phyloP scores from a whole-genome alignment of 2,329 filamentous ascomycete species.

The Magnaporthales sp. region DNA sequence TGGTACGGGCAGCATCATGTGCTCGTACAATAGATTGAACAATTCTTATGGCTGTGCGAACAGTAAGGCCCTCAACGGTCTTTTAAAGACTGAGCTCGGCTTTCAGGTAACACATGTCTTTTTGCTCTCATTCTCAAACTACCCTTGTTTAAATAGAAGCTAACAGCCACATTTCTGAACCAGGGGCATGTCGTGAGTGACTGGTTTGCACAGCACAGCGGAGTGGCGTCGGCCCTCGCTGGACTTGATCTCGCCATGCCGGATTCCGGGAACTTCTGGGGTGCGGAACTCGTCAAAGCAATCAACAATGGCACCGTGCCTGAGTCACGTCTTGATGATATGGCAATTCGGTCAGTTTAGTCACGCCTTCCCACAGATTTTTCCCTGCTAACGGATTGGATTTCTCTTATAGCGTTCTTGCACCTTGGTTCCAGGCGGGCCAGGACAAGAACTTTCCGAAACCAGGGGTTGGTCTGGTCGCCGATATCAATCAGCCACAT shows the following conservation, averaged over 20 bases:
- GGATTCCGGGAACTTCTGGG: conserved; percentile 28
- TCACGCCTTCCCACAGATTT: background rate
- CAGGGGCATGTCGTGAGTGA: conserved; percentile 4
- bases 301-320: conserved; percentile 53
- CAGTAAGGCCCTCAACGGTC: conserved; percentile 52
- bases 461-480: conserved; percentile 43
- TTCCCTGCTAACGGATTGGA: background rate
- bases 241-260: conserved; percentile 71
- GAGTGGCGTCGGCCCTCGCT: conserved; percentile 50
- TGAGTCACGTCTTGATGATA: conserved; percentile 35
- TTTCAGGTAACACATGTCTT: conserved; percentile 26
- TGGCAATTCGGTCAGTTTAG: conserved; percentile 14
- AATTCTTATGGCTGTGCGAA: conserved; percentile 63
- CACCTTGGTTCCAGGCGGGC: conserved; percentile 42
- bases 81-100: conserved; percentile 51
- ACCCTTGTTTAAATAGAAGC: background rate
- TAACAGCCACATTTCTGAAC: background rate
- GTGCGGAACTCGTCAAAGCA: conserved; percentile 45
- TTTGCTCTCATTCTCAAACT: background rate
- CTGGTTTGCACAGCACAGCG: conserved; percentile 49
- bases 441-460: conserved; percentile 38
- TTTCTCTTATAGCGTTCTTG: background rate
- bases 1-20: conserved; percentile 47
- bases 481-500: conserved; percentile 39
- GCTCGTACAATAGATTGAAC: conserved; percentile 61